Evolutionary conservation across 1,139 yeast species (phyloP).

Genomic region (Debaryomyces singareniensis): DNA sequence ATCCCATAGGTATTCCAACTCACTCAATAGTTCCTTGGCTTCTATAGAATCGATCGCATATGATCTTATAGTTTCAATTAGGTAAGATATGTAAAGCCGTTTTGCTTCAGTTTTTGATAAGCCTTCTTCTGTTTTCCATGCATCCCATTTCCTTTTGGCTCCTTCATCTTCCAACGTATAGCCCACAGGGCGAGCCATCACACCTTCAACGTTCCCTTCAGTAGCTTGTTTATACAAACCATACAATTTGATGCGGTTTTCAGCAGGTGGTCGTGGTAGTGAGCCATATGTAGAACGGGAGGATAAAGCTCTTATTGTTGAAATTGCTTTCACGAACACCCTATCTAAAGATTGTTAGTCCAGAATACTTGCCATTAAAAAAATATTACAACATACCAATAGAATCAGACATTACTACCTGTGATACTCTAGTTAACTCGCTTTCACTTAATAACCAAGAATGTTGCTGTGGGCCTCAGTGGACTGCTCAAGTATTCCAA

Average conservation of each 20-base stretch:
- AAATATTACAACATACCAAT: slow-evolving; percentile 26
- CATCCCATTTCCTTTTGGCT: slow-evolving; percentile 74
- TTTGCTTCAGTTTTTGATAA: slow-evolving; percentile 69
- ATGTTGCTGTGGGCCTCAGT: not conserved
- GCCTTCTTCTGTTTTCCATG: slow-evolving; percentile 78
- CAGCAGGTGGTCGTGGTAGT: slow-evolving; percentile 76
- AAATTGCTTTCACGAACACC: slow-evolving; percentile 73
- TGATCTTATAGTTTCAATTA: slow-evolving; percentile 67
- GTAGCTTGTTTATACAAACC: slow-evolving; percentile 87
- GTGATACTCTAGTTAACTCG: not conserved
- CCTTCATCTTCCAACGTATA: slow-evolving; percentile 56
- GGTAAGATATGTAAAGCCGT: slow-evolving; percentile 56
- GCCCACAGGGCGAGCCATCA: slow-evolving; percentile 63
- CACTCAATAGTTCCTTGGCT: slow-evolving; percentile 59
- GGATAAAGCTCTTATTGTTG: slow-evolving; percentile 70
- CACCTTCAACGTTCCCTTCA: slow-evolving; percentile 72
- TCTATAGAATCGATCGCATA: slow-evolving; percentile 67
- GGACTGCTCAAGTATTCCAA: too few species aligned
- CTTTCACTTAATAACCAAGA: too few species aligned
- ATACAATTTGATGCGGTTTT: slow-evolving; percentile 60
- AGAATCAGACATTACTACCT: slow-evolving; percentile 33
- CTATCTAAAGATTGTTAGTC: slow-evolving; percentile 44
- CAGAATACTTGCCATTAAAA: too few species aligned
- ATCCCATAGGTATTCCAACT: slow-evolving; percentile 69
- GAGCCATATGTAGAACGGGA: slow-evolving; percentile 64